Percentiles rank a stretch among this genome's conserved stretches.
These are phyloP conservation scores for Naematelia aurantialba DNA, from an alignment of 768 basidiomycete genomes.

Conservation along the genomic window DNA sequence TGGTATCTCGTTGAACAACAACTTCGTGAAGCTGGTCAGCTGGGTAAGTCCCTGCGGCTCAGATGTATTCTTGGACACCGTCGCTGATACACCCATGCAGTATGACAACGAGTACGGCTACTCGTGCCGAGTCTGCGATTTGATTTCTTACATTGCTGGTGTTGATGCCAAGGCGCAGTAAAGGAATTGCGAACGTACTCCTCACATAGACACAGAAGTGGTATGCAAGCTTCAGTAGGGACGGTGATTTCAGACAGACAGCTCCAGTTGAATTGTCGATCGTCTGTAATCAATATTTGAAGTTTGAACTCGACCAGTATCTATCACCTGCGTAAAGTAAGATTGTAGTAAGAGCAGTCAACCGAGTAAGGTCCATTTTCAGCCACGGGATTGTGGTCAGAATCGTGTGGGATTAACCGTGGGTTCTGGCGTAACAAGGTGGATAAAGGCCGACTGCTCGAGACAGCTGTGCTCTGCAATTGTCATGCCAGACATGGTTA, in stretches of 20 bases:
- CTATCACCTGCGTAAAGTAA: too few relatives aligned
- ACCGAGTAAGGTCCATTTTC: too few relatives aligned
- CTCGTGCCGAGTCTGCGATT: slow-evolving; percentile 86
- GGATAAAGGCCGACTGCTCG: too few relatives aligned
- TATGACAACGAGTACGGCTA: slow-evolving; percentile 60
- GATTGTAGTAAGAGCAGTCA: too few relatives aligned
- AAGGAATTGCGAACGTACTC: not conserved
- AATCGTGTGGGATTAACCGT: too few relatives aligned
- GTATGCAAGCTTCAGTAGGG: not conserved
- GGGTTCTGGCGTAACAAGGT: too few relatives aligned
- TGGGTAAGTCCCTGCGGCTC: slow-evolving; percentile 56
- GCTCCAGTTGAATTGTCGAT: too few relatives aligned
- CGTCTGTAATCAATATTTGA: too few relatives aligned
- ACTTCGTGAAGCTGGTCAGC: slow-evolving; percentile 92
- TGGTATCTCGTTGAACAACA: slow-evolving; percentile 84
- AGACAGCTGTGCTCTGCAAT: too few relatives aligned
- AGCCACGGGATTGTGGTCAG: too few relatives aligned
- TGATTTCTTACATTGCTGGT: slow-evolving; percentile 74
- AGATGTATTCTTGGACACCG: not conserved
- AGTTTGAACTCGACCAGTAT: too few relatives aligned
- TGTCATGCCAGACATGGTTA: too few relatives aligned
- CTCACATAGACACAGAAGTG: not conserved
- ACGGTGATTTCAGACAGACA: not conserved
- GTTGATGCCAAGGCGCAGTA: slow-evolving; percentile 57
- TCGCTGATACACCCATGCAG: slow-evolving; percentile 7